These are phyloP conservation scores for Cudoniella acicularis DNA, from an alignment of 495 filamentous ascomycete species.

Conservation along the genomic window DNA sequence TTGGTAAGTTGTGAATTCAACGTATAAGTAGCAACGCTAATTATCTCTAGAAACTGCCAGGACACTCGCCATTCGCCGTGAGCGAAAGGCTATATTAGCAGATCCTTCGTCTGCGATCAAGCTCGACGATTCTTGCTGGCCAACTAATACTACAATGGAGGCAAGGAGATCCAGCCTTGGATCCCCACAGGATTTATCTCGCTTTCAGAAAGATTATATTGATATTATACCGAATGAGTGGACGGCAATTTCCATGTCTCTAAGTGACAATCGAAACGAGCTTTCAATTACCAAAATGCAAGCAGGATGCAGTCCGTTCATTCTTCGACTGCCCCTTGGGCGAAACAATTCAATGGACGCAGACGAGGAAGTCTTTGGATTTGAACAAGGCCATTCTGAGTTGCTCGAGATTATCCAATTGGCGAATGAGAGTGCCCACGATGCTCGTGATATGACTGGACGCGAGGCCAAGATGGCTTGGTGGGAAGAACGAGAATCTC, in stretches of 20 bases:
- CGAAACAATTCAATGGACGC: conserved; percentile 76
- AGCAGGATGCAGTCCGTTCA: conserved; percentile 69
- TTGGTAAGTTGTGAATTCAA: conserved; percentile 11
- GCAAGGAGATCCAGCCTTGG: conserved; percentile 18
- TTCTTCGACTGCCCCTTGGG: conserved; percentile 78
- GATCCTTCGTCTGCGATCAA: conserved; percentile 33
- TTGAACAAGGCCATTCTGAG: conserved; percentile 70
- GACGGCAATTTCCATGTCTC: conserved; percentile 79
- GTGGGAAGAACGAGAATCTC: conserved; percentile 80
- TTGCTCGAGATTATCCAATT: conserved; percentile 75
- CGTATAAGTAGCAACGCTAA: conserved; percentile 5
- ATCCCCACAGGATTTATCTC: conserved; percentile 42
- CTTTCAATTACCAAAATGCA: conserved; percentile 79
- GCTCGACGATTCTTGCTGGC: conserved; percentile 42
- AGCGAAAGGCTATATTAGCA: conserved; percentile 48
- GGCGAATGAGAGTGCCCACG: conserved; percentile 79
- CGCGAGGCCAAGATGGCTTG: conserved; percentile 69
- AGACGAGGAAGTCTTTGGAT: conserved; percentile 80
- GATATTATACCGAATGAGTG: conserved; percentile 79
- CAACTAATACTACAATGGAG: conserved; percentile 21
- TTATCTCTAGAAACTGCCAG: conserved; percentile 58
- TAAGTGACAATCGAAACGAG: conserved; percentile 76
- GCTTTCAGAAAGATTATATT: conserved; percentile 66
- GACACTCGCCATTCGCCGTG: conserved; percentile 54
- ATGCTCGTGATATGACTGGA: conserved; percentile 54